These are phyloP conservation scores for Protoeuglena noctilucae DNA, from an alignment of 139 green algal genomes.

Conservation along the genomic window DNA sequence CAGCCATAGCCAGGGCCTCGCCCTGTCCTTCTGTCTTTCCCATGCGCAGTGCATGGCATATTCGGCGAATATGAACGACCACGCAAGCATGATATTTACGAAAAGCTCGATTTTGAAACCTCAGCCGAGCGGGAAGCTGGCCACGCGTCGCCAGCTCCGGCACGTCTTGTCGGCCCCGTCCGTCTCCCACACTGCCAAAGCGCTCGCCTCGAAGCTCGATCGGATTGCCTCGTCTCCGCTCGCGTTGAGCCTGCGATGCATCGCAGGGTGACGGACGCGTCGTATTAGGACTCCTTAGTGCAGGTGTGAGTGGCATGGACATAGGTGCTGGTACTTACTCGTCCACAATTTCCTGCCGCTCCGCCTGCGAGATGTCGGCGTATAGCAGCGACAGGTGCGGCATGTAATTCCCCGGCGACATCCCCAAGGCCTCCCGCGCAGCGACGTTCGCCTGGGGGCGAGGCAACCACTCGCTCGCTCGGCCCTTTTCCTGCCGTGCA, in stretches of 20 bases:
- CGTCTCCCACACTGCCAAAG: conserved; percentile 23
- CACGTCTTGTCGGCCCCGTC: conserved; percentile 13
- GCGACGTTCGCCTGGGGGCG: too few species aligned
- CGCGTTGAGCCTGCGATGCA: not conserved
- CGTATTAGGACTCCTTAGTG: not conserved
- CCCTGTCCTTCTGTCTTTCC: too few species aligned
- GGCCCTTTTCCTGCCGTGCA: too few species aligned
- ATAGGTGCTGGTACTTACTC: not conserved
- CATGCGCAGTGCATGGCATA: too few species aligned
- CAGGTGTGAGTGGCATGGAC: not conserved
- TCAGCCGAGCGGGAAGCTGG: too few species aligned
- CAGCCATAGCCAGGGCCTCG: too few species aligned
- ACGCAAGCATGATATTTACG: too few species aligned
- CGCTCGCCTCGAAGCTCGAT: conserved; percentile 17
- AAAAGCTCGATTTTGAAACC: too few species aligned
- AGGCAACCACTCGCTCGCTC: too few species aligned
- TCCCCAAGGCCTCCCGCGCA: conserved; percentile 11
- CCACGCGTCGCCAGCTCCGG: conserved; percentile 15
- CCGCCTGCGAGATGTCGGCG: conserved; percentile 10
- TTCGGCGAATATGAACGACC: too few species aligned
- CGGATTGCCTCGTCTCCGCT: conserved; percentile 18
- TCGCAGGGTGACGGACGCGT: not conserved
- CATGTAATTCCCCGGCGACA: conserved; percentile 20
- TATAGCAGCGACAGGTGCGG: conserved; percentile 37
- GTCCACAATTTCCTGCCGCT: too few species aligned